phyloP scores from a whole-genome alignment of 2,329 filamentous ascomycete species.

The Alternaria triticina region DNA sequence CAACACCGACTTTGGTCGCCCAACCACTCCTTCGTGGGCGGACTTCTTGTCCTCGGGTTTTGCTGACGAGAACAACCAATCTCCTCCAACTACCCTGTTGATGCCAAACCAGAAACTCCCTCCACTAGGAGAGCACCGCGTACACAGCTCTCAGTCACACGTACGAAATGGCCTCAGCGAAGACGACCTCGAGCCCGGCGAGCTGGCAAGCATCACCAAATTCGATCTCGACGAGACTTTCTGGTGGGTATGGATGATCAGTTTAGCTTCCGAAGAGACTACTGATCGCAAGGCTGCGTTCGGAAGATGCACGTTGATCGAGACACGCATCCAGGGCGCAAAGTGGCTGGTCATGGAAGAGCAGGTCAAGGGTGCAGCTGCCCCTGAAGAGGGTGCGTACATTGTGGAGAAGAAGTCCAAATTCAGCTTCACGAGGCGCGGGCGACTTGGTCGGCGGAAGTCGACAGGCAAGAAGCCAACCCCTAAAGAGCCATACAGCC shows the following conservation, averaged over 20 bases:
- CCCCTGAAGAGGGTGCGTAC: slow-evolving; percentile 83
- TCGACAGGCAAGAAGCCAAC: slow-evolving; percentile 52
- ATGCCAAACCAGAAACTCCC: slow-evolving; percentile 94
- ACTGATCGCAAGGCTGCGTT: slow-evolving; percentile 87
- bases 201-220: slow-evolving; percentile 87
- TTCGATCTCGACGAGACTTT: slow-evolving; percentile 93
- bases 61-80: slow-evolving; percentile 73
- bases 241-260: slow-evolving; percentile 99
- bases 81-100: slow-evolving; percentile 69
- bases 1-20: slow-evolving; percentile 72
- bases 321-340: slow-evolving; percentile 80
- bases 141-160: slow-evolving; percentile 87
- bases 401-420: slow-evolving; percentile 95
- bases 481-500: slow-evolving; percentile 59
- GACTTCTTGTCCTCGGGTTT: slow-evolving; percentile 97
- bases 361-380: slow-evolving; percentile 89
- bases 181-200: slow-evolving; percentile 81
- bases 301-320: slow-evolving; percentile 88
- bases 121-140: slow-evolving; percentile 75
- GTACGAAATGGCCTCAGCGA: slow-evolving; percentile 66
- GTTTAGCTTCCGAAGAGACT: slow-evolving; percentile 89
- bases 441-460: slow-evolving; percentile 66
- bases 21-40: slow-evolving; percentile 97
- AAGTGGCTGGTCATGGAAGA: slow-evolving; percentile 97
- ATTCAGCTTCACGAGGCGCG: slow-evolving; percentile 81